Base-by-base conservation (phyloP, 768 basidiomycete genomes). In the Suillus alpinus region DNA sequence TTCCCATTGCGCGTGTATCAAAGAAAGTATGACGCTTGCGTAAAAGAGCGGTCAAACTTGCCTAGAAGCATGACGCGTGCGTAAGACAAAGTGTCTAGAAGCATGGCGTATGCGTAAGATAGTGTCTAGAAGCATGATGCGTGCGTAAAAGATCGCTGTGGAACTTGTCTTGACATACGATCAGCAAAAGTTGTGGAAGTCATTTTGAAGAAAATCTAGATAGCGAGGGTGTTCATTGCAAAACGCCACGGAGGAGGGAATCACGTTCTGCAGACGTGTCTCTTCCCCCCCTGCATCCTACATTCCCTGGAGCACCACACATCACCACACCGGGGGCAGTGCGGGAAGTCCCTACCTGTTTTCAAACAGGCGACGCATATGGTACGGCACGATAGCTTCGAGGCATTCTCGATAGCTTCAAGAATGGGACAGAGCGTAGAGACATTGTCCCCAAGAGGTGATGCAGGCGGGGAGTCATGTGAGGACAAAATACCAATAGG, bases 231-330 rank as follows among this genome's bases (percentile, higher is more conserved):
- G 18, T 34, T 16, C 23, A 53, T 14, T 5, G 20, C 13, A 5
- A 29, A 14, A 34, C n/a, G n/a, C 16, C 23, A 56, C 26, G 26
- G 40, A 39, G 0, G n/a, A n/a, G 20, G 9, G 47, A 23, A 53
- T 31, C 37, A 50, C 41, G 39, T 44, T 66, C 69, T 31, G 16
- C 86, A 86, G 10, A 75, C 64, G 68, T 87, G 86, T 66, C 79
- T 79, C 66, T 79, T 82, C 40, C 80, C 82, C 23, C 77, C 80
- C 49, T 77, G 73, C 59, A 88, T 65, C 57, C 87, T 78, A 68
- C 87, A 88, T 34, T 81, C 71, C 58, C 87, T 76, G 29, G 86
- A 87, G 65, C 87, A 88, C 87, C 87, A 88, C 73, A 76, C 81
- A 34, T 79, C 79, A 26, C 76, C 72, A 63, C 87, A 88, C 61